A percentile compares a stretch with the other conserved stretches of the same genome.
Conservation (phyloP, 805 yeast species). For the Metschnikowia shivogae region DNA sequence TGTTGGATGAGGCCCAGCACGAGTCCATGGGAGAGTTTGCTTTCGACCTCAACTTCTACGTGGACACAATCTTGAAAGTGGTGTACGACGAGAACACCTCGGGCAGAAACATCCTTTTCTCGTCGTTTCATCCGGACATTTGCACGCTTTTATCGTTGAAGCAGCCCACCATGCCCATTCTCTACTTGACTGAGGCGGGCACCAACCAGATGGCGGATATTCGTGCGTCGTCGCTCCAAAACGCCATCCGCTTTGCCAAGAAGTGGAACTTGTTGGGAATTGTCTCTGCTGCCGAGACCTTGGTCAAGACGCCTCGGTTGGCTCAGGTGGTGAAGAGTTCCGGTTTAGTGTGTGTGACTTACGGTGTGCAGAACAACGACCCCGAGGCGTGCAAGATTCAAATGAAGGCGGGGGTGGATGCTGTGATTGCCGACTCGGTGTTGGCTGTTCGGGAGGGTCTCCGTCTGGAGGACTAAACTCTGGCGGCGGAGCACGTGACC, state of each 20-base stretch:
- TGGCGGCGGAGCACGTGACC: too few relatives aligned
- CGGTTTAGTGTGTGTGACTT: constrained; percentile 90
- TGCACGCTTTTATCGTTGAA: constrained; percentile 82
- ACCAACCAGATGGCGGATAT: constrained; percentile 83
- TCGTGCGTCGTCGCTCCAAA: constrained; percentile 82
- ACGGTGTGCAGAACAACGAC: constrained; percentile 78
- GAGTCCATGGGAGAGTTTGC: constrained; percentile 86
- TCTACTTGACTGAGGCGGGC: constrained; percentile 87
- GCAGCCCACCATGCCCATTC: constrained; percentile 89
- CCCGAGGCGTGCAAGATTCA: constrained; percentile 82
- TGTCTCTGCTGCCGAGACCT: constrained; percentile 82
- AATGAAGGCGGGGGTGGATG: constrained; percentile 94
- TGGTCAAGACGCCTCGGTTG: constrained; percentile 84
- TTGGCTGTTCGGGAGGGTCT: constrained; percentile 87
- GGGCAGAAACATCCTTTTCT: constrained; percentile 83
- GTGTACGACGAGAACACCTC: constrained; percentile 71
- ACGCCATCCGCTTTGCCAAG: constrained; percentile 84
- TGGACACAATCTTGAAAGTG: constrained; percentile 75
- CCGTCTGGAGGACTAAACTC: constrained; percentile 27
- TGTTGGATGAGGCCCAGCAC: constrained; percentile 86
- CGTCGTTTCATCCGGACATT: constrained; percentile 92
- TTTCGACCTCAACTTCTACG: constrained; percentile 79
- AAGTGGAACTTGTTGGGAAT: constrained; percentile 90
- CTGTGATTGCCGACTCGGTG: constrained; percentile 95
- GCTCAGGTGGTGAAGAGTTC: constrained; percentile 87